Evolutionary conservation across 345 rosid species (phyloP).

Genomic region (Isatis tinctoria): DNA sequence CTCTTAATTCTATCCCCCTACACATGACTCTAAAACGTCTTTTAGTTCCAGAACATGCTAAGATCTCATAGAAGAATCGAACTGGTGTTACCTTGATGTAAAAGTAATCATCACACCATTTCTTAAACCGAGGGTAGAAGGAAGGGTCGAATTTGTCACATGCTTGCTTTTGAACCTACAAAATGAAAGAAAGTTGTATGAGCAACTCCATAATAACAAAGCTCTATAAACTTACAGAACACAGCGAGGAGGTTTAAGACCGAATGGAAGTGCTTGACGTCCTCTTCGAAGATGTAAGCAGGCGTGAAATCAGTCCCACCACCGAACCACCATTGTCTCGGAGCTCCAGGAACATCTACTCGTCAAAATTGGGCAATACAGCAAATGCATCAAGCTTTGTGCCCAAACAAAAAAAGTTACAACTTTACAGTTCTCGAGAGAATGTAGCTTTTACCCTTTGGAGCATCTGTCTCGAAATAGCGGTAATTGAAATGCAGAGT

Average conservation of each 20-base stretch:
- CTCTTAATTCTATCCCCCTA: background rate
- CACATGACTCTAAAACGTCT: background rate
- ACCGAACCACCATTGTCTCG: conserved; percentile 98
- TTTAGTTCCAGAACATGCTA: background rate
- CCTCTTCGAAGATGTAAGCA: conserved; percentile 89
- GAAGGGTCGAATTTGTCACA: conserved; percentile 86
- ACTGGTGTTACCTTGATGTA: conserved; percentile 40
- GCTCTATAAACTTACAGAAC: background rate
- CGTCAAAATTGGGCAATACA: background rate
- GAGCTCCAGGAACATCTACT: conserved; percentile 87
- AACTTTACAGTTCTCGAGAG: background rate
- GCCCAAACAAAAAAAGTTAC: background rate
- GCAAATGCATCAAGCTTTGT: too few species aligned
- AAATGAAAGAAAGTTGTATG: background rate
- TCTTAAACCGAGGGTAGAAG: conserved; percentile 90
- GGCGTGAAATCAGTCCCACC: conserved; percentile 99
- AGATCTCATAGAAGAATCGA: background rate
- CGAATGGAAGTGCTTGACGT: conserved; percentile 85
- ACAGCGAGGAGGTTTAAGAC: conserved; percentile 29
- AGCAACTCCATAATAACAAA: conserved; percentile 9
- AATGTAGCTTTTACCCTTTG: conserved; percentile 49
- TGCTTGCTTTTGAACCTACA: conserved; percentile 66
- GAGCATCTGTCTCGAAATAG: conserved; percentile 39
- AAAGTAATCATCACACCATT: conserved; percentile 95
- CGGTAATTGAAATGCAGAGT: conserved; percentile 42